These are phyloP conservation scores for Hygrophoropsis aurantiaca DNA, from an alignment of 768 basidiomycete genomes.

Conservation along the genomic window DNA sequence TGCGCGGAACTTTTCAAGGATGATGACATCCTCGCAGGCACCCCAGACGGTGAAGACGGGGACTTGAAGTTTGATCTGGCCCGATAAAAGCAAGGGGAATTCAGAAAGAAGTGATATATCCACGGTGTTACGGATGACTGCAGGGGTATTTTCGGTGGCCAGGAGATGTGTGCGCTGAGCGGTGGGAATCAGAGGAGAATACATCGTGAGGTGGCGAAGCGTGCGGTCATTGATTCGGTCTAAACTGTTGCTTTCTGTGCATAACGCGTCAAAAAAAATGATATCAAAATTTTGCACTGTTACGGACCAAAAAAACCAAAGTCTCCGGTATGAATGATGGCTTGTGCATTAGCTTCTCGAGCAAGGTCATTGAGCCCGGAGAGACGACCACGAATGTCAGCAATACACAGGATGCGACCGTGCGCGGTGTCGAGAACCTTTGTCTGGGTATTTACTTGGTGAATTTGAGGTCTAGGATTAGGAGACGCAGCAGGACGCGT, in stretches of 20 bases:
- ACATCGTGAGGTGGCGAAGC: conserved; percentile 92
- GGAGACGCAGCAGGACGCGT: conserved; percentile 60
- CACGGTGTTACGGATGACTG: conserved; percentile 69
- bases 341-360: conserved; percentile 82
- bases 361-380: conserved; percentile 90
- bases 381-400: conserved; percentile 88
- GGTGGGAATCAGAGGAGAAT: conserved; percentile 90
- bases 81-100: conserved; percentile 87
- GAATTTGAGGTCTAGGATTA: conserved; percentile 42
- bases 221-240: conserved; percentile 94
- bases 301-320: conserved; percentile 93
- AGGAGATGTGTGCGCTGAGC: conserved; percentile 80
- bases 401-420: conserved; percentile 90
- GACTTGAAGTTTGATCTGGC: conserved; percentile 86
- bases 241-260: conserved; percentile 71
- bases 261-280: conserved; percentile 16
- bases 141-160: conserved; percentile 64
- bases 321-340: conserved; percentile 96
- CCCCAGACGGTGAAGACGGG: conserved; percentile 98
- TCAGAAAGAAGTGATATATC: conserved; percentile 85
- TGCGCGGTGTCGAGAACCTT: conserved; percentile 76
- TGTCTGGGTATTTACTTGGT: conserved; percentile 71
- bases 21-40: conserved; percentile 91
- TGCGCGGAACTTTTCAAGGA: conserved; percentile 91
- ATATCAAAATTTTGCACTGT: conserved; percentile 1